Evolutionary conservation across 2,329 filamentous ascomycete genomes (phyloP).

Genomic region (Cercospora sesami): DNA sequence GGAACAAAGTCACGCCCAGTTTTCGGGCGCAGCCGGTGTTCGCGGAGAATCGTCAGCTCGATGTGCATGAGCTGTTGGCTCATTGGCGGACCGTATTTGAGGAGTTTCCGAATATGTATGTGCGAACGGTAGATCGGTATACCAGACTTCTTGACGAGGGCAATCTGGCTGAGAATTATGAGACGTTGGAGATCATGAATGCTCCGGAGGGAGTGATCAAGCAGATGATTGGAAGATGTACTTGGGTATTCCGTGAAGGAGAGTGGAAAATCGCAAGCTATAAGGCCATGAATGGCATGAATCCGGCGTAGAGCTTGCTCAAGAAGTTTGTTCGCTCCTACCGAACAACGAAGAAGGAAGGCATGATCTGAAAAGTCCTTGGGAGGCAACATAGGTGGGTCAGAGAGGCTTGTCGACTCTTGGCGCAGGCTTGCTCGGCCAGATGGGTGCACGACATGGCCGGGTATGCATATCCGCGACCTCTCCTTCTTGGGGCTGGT

Average conservation of each 20-base stretch:
- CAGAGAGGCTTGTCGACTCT: not conserved
- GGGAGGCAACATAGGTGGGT: not conserved
- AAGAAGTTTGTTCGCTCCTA: not conserved
- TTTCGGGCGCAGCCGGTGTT: not conserved
- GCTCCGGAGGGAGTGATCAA: not conserved
- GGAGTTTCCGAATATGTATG: not conserved
- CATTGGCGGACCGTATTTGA: not conserved
- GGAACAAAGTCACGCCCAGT: not conserved
- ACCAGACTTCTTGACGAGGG: not conserved
- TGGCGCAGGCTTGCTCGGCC: not conserved
- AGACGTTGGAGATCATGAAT: not conserved
- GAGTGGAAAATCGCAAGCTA: not conserved
- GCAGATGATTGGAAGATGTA: not conserved
- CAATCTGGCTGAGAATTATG: not conserved
- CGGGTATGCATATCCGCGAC: not conserved
- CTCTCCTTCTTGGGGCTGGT: not conserved
- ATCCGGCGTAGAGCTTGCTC: not conserved
- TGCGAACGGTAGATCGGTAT: not conserved
- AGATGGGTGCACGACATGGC: not conserved
- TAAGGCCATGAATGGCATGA: constrained; percentile 2
- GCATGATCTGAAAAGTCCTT: not conserved
- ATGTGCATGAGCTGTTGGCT: not conserved
- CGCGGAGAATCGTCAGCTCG: not conserved
- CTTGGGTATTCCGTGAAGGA: not conserved
- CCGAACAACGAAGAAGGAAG: not conserved